Evolutionary conservation across 768 basidiomycete species (phyloP).

Genomic region (Cytidiella melzeri): DNA sequence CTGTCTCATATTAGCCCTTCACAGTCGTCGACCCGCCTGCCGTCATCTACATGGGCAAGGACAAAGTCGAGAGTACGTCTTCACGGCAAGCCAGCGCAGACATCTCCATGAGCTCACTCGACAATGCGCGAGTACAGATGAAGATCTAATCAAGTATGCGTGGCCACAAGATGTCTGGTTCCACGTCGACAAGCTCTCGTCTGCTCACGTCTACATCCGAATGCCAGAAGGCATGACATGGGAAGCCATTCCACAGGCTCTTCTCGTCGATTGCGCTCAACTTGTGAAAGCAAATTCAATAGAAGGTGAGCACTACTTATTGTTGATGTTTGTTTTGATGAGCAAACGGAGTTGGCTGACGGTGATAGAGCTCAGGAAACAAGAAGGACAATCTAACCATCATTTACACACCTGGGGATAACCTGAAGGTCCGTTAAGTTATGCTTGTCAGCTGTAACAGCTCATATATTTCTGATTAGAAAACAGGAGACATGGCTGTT

Average conservation of each 20-base stretch:
- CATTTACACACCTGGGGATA: constrained; percentile 90
- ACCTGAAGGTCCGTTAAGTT: constrained; percentile 68
- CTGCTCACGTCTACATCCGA: constrained; percentile 95
- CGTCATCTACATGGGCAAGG: constrained; percentile 89
- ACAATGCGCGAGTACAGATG: constrained; percentile 48
- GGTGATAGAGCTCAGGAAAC: constrained; percentile 56
- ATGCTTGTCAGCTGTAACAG: background rate
- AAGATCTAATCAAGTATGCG: constrained; percentile 90
- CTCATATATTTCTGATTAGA: constrained; percentile 39
- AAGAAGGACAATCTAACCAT: constrained; percentile 92
- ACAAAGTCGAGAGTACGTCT: constrained; percentile 89
- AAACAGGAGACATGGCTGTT: constrained; percentile 97
- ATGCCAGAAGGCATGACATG: constrained; percentile 77
- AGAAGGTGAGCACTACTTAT: constrained; percentile 53
- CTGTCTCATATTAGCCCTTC: background rate
- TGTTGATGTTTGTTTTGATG: background rate
- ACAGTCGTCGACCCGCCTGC: constrained; percentile 58
- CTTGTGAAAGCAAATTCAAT: constrained; percentile 98
- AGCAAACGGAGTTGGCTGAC: background rate
- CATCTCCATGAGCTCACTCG: background rate
- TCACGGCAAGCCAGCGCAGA: too few species aligned
- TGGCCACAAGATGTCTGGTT: constrained; percentile 91
- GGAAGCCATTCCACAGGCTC: constrained; percentile 77
- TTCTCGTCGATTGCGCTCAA: constrained; percentile 85
- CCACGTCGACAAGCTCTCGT: constrained; percentile 96